Percentiles rank a stretch among this genome's conserved stretches.
These are phyloP conservation scores for Acanthamoeba culbertsoni DNA, from an alignment of 208 protist genomes.

Conservation along the genomic window DNA sequence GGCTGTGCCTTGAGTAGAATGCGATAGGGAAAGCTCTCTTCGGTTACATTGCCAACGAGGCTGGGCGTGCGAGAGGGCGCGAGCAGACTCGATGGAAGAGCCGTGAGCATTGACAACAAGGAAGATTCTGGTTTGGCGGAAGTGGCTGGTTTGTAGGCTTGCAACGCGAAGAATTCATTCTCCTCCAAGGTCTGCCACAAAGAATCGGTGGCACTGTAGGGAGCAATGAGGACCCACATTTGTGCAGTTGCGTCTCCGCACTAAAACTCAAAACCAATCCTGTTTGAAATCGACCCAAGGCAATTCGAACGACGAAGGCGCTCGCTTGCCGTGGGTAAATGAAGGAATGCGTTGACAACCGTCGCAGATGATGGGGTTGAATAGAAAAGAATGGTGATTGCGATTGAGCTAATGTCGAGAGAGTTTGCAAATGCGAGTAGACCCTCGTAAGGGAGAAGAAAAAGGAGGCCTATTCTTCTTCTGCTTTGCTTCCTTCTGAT, in stretches of 20 bases:
- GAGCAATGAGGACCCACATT: constrained; percentile 51
- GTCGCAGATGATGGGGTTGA: no score
- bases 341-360: no score
- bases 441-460: no score
- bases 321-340: no score
- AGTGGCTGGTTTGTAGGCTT: background rate
- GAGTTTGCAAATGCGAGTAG: no score
- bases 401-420: no score
- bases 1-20: background rate
- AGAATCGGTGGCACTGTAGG: background rate
- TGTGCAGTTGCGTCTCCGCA: background rate
- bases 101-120: constrained; percentile 29
- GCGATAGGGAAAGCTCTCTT: constrained; percentile 4
- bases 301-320: no score
- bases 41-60: background rate
- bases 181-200: constrained; percentile 37
- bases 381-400: no score
- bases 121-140: background rate
- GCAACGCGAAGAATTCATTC: constrained; percentile 46
- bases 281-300: background rate
- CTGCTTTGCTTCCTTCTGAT: no score
- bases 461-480: no score
- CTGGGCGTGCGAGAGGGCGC: background rate
- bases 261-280: background rate
- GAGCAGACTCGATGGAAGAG: background rate